Evolutionary conservation across 805 yeast species (phyloP), one percentile per base, ranked within the genome.

Genomic region (Kluyveromyces starmeri): DNA sequence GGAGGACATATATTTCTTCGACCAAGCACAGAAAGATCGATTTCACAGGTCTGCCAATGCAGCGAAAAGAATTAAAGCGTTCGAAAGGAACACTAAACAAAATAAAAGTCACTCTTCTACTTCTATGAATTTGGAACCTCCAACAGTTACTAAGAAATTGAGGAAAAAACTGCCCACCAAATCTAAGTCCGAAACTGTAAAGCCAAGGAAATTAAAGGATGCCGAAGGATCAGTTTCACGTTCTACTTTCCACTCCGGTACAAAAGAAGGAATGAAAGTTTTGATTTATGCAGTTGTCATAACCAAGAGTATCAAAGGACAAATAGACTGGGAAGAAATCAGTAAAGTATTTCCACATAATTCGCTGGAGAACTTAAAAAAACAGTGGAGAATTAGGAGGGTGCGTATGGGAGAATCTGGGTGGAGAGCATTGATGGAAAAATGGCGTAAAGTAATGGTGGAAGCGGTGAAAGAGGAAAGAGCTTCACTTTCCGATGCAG

Each of bases 371-470:
- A 61, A 66, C 8, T 57, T 79, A 18, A 68, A 67, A 42, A 71
- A 73, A 33, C 76, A 72, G 39, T 88, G 96, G 96, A 51, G 53
- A 6, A 37, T 37, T 4, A 73, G 80, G 2, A 64, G 71, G 13
- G 66, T 82, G 7, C 67, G 83, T 27, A 64, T 45, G 66, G 92
- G 92, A 0, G 55, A 59, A 11, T 65, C 68, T 33, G 81, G 78
- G 0, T 62, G 81, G 27, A 70, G 68, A 27, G 68, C 69, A 22
- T 68, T 73, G 0, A 59, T 66, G 31, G 64, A 66, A 29, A 66
- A 67, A 9, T 88, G 92, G 78, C 89, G 83, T 46, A 65, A 64
- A 14, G 65, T 83, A 14, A 68, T 86, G 16, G 46, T 77, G 22
- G 58, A 61, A 25, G 78, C 77, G 0, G 75, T 83, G 15, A 70